These are phyloP conservation scores for Liriodendron chinense DNA, from an alignment of 164 flowering plant species.

Conservation along the genomic window DNA sequence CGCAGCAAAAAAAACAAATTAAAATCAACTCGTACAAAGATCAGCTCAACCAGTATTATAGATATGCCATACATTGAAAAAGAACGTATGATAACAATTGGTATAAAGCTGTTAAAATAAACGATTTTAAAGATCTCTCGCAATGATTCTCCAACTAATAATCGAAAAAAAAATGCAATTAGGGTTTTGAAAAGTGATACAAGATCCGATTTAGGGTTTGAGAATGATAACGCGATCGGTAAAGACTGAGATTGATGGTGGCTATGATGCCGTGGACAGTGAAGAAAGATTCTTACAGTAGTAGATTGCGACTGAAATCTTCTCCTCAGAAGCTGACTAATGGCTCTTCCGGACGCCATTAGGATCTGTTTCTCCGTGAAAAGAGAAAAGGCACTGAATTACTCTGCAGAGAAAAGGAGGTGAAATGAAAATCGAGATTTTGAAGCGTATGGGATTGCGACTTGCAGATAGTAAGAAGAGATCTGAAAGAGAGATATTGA, in stretches of 20 bases:
- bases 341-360: constrained; percentile 33
- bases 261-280: not conserved
- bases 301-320: constrained; percentile 22
- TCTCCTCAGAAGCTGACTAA: constrained; percentile 25
- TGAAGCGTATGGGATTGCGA: not conserved
- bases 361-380: not conserved
- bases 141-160: no score
- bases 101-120: no score
- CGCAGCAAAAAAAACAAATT: no score
- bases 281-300: constrained; percentile 8
- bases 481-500: not conserved
- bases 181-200: no score
- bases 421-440: not conserved
- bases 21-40: no score
- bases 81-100: no score
- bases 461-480: not conserved
- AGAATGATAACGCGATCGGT: not conserved
- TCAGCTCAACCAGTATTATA: no score
- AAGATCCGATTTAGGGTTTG: not conserved
- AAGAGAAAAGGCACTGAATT: not conserved
- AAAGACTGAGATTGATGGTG: not conserved
- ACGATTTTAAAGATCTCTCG: no score
- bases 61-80: no score
- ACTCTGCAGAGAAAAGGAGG: not conserved
- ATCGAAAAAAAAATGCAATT: no score